Percentiles rank a stretch among this genome's conserved stretches.
phyloP scores from a whole-genome alignment of 1,284 basidiomycete genomes.

The Laetiporus sulphureus region DNA sequence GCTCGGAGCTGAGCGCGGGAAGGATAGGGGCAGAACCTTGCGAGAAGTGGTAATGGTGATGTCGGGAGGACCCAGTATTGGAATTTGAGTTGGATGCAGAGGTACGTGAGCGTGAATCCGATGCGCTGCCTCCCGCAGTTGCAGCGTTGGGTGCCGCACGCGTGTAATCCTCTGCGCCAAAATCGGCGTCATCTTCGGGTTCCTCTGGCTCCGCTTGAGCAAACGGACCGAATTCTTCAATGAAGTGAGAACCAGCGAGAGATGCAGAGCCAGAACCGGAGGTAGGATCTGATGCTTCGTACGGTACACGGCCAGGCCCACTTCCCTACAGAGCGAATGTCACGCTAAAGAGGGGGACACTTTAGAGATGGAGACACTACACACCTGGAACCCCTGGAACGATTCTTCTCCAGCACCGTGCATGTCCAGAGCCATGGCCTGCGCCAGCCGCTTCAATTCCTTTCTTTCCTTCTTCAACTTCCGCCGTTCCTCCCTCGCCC shows the following conservation, averaged over 20 bases:
- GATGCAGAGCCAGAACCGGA: conserved; percentile 14
- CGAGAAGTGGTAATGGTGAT: conserved; percentile 26
- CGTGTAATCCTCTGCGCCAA: conserved; percentile 51
- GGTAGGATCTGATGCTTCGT: conserved; percentile 6
- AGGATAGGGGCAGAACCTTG: conserved; percentile 16
- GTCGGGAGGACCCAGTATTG: conserved; percentile 9
- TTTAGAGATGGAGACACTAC: conserved; percentile 15
- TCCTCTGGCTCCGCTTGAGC: conserved; percentile 20
- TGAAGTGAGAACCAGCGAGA: conserved; percentile 12
- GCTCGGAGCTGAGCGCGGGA: conserved; percentile 4
- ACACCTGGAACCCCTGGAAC: conserved; percentile 57
- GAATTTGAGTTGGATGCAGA: conserved; percentile 34
- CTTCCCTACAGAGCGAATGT: conserved; percentile 21
- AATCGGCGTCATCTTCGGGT: conserved; percentile 48
- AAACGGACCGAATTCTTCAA: conserved; percentile 35
- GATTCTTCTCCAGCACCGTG: conserved; percentile 21
- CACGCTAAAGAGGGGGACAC: neutral
- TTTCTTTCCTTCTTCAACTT: conserved; percentile 37
- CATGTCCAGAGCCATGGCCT: conserved; percentile 29
- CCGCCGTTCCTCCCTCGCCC: conserved; percentile 41
- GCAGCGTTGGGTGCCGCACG: conserved; percentile 25
- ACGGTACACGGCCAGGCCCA: conserved; percentile 15
- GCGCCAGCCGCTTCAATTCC: conserved; percentile 35
- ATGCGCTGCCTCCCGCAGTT: conserved; percentile 32
- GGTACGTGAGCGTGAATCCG: conserved; percentile 54